A percentile compares a stretch with the other conserved stretches of the same genome.
Evolutionary conservation across 140 eudicot species (phyloP).

Genomic region (Ambrosia hybrid): DNA sequence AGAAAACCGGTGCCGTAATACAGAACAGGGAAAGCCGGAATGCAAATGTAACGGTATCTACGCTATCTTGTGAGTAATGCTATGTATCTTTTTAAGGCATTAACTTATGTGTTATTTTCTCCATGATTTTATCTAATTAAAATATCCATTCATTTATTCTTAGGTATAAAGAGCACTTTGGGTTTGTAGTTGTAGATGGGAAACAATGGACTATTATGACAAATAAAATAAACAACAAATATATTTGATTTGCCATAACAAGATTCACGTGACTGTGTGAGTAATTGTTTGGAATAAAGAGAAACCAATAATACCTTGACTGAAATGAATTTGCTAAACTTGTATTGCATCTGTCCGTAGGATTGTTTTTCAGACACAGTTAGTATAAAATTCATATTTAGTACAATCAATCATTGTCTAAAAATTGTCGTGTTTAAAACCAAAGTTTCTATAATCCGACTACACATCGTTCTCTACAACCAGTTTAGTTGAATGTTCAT

Average conservation of each 20-base stretch:
- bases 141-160: slow-evolving; percentile 1
- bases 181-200: neutral
- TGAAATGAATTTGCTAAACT: neutral
- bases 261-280: neutral
- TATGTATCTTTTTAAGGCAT: neutral
- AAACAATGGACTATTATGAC: neutral
- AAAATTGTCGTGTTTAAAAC: too few species aligned
- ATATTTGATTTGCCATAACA: neutral
- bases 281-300: neutral
- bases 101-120: neutral
- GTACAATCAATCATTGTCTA: too few species aligned
- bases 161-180: slow-evolving; percentile 15
- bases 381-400: too few species aligned
- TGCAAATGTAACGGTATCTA: slow-evolving; percentile 72
- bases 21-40: too few species aligned
- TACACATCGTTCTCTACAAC: too few species aligned
- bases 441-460: too few species aligned
- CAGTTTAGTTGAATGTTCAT: too few species aligned
- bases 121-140: neutral
- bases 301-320: neutral
- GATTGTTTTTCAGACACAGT: too few species aligned
- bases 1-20: too few species aligned
- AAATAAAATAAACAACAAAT: neutral
- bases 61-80: slow-evolving; percentile 1
- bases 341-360: neutral